Base-by-base conservation (phyloP, 2,329 filamentous ascomycete genomes). In the Cladosporium colombiae region DNA sequence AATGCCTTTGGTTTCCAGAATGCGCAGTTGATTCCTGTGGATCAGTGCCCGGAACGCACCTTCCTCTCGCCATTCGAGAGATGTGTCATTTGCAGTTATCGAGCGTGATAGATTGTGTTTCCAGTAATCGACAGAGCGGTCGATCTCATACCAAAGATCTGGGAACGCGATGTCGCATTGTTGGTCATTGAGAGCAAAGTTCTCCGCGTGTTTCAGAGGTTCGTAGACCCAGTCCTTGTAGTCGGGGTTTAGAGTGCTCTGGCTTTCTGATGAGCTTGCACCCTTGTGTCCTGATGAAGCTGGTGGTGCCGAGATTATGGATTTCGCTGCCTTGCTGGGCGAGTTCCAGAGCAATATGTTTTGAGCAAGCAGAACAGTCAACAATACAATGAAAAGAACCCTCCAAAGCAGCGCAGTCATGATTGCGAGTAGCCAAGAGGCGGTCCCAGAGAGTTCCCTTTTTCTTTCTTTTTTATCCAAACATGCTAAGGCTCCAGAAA, bases 21-120 rank as follows among this genome's bases (percentile, higher is more conserved):
- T 70, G 40, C 74, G 71, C 8, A 74, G 66, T 56, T 75, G 70
- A 53, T 75, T 75, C 64, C 76, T 71, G 59, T 74, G 66, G 23
- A 74, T 74, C 44, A 74, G 59, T 23, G 69, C 67, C n/a, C 70
- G 68, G 37, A 76, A 70, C 5, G 72, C 73, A 18, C 69, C 71
- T 35, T 69, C 66, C n/a, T 64, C 65, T 35, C 70, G 66, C 72
- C 71, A 74, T 13, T 55, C 65, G 29, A 71, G 67, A 14, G 70
- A 67, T 2, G 68, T 60, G 53, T 74, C 72, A 1, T 71, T 31
- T n/a, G 53, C 6, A 8, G 71, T 68, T 56, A 75, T 71, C 18
- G 31, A 65, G 49, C 70, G 50, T 25, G 33, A 31, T n/a, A 63
- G 64, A 7, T 65, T 61, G 46, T 69, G 61, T 58, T 66, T 66